Conservation (phyloP, 371 early-diverging fungal genomes). For the Mortierella sp. region DNA sequence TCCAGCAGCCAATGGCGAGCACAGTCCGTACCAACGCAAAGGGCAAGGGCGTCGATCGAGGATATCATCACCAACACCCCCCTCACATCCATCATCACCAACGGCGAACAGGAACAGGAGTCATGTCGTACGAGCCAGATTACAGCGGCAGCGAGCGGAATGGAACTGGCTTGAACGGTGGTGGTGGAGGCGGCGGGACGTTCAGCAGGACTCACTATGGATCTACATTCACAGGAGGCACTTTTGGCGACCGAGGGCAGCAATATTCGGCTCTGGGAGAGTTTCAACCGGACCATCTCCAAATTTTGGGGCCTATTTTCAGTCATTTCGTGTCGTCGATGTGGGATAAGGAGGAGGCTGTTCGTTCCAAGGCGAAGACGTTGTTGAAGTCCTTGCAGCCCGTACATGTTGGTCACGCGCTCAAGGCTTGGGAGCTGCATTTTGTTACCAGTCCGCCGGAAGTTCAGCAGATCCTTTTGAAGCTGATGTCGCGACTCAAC, state of each 20-base stretch:
- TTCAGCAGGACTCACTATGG: constrained; percentile 4
- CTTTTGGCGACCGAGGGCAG: background rate
- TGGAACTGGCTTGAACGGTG: background rate
- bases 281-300: constrained; percentile 39
- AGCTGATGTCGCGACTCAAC: constrained; percentile 48
- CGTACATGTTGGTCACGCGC: constrained; percentile 43
- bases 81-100: constrained; percentile 12
- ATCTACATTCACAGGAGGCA: background rate
- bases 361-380: constrained; percentile 50
- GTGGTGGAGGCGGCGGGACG: background rate
- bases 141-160: constrained; percentile 10
- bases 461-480: constrained; percentile 32
- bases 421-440: constrained; percentile 55
- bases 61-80: constrained; percentile 16
- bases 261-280: constrained; percentile 2
- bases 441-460: constrained; percentile 41
- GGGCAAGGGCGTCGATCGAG: constrained; percentile 32
- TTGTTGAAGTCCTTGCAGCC: constrained; percentile 49
- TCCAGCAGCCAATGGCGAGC: constrained; percentile 15
- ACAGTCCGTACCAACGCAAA: constrained; percentile 18
- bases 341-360: constrained; percentile 57
- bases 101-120: constrained; percentile 3
- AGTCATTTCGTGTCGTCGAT: constrained; percentile 53
- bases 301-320: constrained; percentile 47
- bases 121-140: constrained; percentile 19